Percentiles rank a stretch among this genome's conserved stretches.
Evolutionary conservation across 495 filamentous ascomycete species (phyloP).

Genomic region (Xanthoparmelia taractica): DNA sequence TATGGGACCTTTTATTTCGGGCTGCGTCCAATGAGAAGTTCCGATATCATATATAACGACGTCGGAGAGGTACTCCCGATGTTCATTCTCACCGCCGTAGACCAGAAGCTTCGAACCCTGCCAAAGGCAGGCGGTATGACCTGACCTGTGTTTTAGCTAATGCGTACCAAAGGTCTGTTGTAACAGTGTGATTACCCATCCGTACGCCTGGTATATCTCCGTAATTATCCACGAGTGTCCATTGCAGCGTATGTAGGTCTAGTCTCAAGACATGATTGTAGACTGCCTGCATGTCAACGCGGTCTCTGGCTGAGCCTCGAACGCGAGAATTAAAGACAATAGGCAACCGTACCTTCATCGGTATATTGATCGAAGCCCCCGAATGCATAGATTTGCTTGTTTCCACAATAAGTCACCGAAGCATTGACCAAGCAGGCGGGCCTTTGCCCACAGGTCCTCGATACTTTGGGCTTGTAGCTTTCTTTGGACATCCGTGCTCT

Average conservation of each 20-base stretch:
- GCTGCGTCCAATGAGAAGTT: conserved; percentile 89
- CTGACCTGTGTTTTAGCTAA: conserved; percentile 37
- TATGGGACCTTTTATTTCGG: conserved; percentile 69
- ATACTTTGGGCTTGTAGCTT: conserved; percentile 72
- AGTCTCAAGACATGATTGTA: conserved; percentile 94
- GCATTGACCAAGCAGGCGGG: conserved; percentile 96
- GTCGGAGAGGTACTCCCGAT: conserved; percentile 88
- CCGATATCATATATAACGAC: conserved; percentile 92
- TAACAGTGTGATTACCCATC: conserved; percentile 62
- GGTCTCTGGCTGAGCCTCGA: conserved; percentile 18
- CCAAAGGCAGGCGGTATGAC: conserved; percentile 92
- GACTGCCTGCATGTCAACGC: conserved; percentile 42
- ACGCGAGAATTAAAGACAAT: conserved; percentile 2
- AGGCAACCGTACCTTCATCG: conserved; percentile 59
- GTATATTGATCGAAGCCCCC: conserved; percentile 99
- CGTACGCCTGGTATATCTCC: conserved; percentile 96
- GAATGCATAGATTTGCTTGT: conserved; percentile 95
- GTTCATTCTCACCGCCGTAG: conserved; percentile 96
- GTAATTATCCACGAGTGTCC: conserved; percentile 96
- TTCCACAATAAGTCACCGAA: conserved; percentile 91
- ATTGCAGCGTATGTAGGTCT: conserved; percentile 77
- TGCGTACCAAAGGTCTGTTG: background rate
- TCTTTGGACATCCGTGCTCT: conserved; percentile 55
- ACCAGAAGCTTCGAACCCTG: conserved; percentile 89
- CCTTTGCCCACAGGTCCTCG: conserved; percentile 72